Base-by-base conservation (phyloP, 2,329 filamentous ascomycete genomes). In the Akanthomyces uredinophilus region DNA sequence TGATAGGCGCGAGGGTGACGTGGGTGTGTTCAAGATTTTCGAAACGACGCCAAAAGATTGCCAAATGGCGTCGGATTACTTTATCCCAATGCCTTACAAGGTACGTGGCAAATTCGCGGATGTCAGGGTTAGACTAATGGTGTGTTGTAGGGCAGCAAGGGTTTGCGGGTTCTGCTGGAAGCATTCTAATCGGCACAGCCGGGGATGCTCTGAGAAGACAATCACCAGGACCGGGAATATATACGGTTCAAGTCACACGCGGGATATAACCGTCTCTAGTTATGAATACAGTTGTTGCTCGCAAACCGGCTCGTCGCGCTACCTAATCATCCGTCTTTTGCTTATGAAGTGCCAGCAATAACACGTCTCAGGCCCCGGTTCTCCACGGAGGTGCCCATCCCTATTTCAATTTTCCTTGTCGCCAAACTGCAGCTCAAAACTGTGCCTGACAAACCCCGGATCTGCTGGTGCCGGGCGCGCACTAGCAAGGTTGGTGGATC, bases 41-140 rank as follows among this genome's bases (percentile, higher is more conserved):
- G 69, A 77, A 62, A 75, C 73, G 14, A 70, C 70, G 41, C 66
- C 70, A 10, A 67, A 68, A 54, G 74, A 76, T 60, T 73, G 70
- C 39, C 69, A 74, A 66, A 70, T 75, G 69, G 73, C 73, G 18
- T 70, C 72, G 24, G 74, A 77, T 59, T 76, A 72, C 60, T 76
- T 76, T 29, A 72, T 77, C 62, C 75, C 74, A 8, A 72, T 76
- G 18, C 73, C 74, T 22, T 75, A 72, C 66, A 75, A 75, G 71
- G 72, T 71, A 47, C 13, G 68, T 60, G 22, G 2, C 43, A 10
- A 3, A n/a, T 11, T 8, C 39, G 20, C n/a, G 44, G 22, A n/a
- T 22, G n/a, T 5, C 4, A 24, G 27, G 5, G 13, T 10, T 6
- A 3, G 7, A 41, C 22, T 58, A 57, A 57, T 22, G 18, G 18